Conservation (phyloP, 2,329 filamentous ascomycete species). For the Monilinia vaccinii-corymbosi region DNA sequence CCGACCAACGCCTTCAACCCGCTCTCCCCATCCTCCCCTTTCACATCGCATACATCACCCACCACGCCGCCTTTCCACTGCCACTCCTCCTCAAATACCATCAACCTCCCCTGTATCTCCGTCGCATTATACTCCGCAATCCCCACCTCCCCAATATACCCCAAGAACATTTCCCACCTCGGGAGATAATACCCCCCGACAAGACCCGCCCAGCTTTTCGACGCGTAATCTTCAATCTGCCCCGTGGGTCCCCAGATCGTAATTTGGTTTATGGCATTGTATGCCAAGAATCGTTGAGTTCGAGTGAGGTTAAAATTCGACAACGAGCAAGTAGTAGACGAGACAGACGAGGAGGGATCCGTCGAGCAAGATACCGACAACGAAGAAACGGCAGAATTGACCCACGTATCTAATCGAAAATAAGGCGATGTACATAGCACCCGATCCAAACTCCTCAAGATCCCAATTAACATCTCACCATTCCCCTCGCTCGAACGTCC, state of each 20-base stretch:
- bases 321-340: too few species aligned
- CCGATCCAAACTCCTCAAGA: background rate
- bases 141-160: background rate
- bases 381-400: background rate
- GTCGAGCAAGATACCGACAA: background rate
- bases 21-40: background rate
- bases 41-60: background rate
- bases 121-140: background rate
- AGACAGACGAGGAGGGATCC: background rate
- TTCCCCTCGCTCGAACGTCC: background rate
- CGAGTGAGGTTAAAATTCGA: background rate
- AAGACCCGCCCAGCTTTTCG: slow-evolving; percentile 40
- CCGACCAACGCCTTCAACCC: background rate
- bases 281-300: slow-evolving; percentile 22
- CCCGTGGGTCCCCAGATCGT: slow-evolving; percentile 41
- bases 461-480: background rate
- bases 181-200: slow-evolving; percentile 32
- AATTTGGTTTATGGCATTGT: slow-evolving; percentile 41
- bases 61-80: background rate
- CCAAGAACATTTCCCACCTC: background rate
- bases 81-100: background rate
- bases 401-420: background rate
- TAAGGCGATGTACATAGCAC: background rate
- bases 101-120: background rate
- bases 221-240: slow-evolving; percentile 41